Conservation (phyloP, 768 basidiomycete species). For the Naganishia onofrii region DNA sequence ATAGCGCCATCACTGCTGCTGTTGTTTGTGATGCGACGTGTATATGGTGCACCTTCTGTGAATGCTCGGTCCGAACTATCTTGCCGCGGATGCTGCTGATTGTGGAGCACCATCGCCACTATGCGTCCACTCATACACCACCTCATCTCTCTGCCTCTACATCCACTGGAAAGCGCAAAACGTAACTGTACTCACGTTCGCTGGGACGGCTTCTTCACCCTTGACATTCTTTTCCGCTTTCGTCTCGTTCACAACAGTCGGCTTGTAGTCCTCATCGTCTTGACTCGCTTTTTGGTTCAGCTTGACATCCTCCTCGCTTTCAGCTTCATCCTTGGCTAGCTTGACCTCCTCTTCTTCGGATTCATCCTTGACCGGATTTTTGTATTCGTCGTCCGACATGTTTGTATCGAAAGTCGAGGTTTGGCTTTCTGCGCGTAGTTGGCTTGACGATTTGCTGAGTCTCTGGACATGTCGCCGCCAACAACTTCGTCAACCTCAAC, state of each 20-base stretch:
- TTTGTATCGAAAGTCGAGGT: not conserved
- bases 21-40: too few species aligned
- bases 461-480: not conserved
- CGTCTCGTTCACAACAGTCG: not conserved
- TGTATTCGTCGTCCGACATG: not conserved
- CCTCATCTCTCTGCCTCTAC: not conserved
- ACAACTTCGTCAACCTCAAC: not conserved
- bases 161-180: not conserved
- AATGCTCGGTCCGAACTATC: too few species aligned
- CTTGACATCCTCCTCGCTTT: not conserved
- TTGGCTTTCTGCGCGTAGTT: too few species aligned
- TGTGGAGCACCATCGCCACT: not conserved
- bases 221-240: not conserved
- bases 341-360: slow-evolving; percentile 14
- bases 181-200: not conserved
- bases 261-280: not conserved
- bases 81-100: too few species aligned
- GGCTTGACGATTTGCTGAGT: too few species aligned
- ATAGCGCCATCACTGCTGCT: not conserved
- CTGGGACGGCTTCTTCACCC: slow-evolving; percentile 5
- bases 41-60: too few species aligned
- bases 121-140: not conserved
- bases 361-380: slow-evolving; percentile 4
- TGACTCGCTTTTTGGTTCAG: not conserved
- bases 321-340: not conserved